Base-by-base conservation (phyloP, 257 asterid species). In the Coffea canephora region DNA sequence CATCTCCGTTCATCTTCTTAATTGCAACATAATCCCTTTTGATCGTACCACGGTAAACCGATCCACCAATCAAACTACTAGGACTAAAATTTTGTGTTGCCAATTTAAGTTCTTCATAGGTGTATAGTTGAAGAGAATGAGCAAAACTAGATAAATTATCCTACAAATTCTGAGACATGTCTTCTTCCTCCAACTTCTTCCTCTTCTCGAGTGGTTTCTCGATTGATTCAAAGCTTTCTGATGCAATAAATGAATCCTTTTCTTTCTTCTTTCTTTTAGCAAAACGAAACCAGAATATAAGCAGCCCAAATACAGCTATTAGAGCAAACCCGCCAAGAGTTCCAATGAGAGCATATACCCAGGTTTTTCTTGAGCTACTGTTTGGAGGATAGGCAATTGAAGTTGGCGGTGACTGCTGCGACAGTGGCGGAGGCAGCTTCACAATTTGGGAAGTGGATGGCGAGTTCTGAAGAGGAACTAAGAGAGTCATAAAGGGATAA, bases 21-120 rank as follows among this genome's bases (percentile, higher is more conserved):
- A 96, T 87, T 1, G 99, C 99, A 1, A 98, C 99, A 23, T 85
- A 78, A 80, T 95, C 99, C 14, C 97, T 97, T 27, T 91, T 92
- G n/a, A 95, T 85, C 3, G 80, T 82, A 27, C 93, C 99, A 11
- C 95, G 88, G 85, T 95, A 93, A 66, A 92, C 97, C 0, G 97
- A 92, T 0, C 97, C 96, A 71, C 86, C 85, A 55, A 95, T 90
- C 89, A 50, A 69, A 72, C 82, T 86, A 11, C 69, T 41, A 11
- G 92, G 86, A 77, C 91, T 83, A 82, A 95, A 93, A 85, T 92
- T 87, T 14, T 89, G 81, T 0, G 99, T 93, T 8, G 97, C 96
- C 1, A 81, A 59, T 84, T 77, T 87, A 4, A 95, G 86, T 78
- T 93, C 95, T 64, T 87, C 78, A 14, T 91, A 92, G 2, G 88